Conservation (phyloP, 352 stramenopile species). For the Phytophthora hybrid region DNA sequence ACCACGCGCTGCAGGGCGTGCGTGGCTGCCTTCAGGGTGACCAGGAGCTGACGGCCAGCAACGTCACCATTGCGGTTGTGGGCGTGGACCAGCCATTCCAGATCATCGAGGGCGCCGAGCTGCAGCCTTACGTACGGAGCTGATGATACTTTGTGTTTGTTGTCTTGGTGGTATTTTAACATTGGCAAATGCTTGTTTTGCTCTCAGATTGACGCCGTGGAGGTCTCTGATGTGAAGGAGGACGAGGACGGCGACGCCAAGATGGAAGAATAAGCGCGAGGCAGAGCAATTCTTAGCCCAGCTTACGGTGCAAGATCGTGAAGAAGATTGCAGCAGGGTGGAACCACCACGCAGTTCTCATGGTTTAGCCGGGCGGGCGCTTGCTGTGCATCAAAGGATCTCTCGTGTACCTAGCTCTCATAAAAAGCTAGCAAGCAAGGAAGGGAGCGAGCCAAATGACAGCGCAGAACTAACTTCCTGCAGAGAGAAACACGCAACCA, state of each 20-base stretch:
- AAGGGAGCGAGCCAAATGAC: constrained; percentile 22
- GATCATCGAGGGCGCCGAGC: constrained; percentile 93
- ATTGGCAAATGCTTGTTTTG: constrained; percentile 4
- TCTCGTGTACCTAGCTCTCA: constrained; percentile 17
- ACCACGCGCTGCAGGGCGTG: constrained; percentile 97
- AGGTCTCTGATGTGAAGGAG: constrained; percentile 84
- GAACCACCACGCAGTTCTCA: constrained; percentile 4
- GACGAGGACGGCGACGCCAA: constrained; percentile 83
- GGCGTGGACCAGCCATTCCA: constrained; percentile 94
- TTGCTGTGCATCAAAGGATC: constrained; percentile 19
- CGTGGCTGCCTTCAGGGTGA: constrained; percentile 96
- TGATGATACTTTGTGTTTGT: neutral
- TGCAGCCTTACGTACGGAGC: constrained; percentile 95
- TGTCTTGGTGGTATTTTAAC: neutral
- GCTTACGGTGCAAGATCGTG: constrained; percentile 3
- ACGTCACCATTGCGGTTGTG: constrained; percentile 95
- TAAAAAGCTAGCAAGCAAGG: constrained; percentile 12
- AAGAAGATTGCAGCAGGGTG: constrained; percentile 6
- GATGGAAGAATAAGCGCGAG: constrained; percentile 77
- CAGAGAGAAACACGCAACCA: constrained; percentile 44
- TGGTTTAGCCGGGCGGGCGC: constrained; percentile 7
- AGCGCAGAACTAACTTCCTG: constrained; percentile 24
- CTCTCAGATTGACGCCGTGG: constrained; percentile 83
- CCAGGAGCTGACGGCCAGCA: constrained; percentile 95
- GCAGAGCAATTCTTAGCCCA: constrained; percentile 15